Conservation (phyloP, 805 yeast species). For the Saccharomycopsis javanensis region DNA sequence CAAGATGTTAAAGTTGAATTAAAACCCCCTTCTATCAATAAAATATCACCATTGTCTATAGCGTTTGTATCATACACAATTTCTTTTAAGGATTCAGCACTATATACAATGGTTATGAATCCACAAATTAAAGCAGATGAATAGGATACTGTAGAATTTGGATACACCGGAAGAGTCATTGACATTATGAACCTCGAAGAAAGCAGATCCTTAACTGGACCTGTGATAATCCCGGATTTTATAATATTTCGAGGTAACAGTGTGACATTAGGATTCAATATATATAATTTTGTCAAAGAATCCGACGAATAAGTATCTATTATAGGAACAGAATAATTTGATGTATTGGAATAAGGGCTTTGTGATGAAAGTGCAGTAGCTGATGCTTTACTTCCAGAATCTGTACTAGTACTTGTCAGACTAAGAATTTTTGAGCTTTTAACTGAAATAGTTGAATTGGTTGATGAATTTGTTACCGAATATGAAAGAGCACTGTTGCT, state of each 20-base stretch:
- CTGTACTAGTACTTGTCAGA: constrained; percentile 2
- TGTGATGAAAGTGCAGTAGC: constrained; percentile 18
- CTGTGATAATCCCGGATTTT: constrained; percentile 45
- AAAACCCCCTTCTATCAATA: constrained; percentile 23
- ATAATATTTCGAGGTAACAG: constrained; percentile 37
- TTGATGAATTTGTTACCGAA: constrained; percentile 2
- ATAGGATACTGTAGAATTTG: constrained; percentile 60
- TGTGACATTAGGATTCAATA: constrained; percentile 37
- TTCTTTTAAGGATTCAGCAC: constrained; percentile 34
- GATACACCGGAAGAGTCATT: constrained; percentile 64
- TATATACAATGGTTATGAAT: constrained; percentile 51
- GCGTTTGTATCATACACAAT: constrained; percentile 35
- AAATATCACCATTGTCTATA: constrained; percentile 24
- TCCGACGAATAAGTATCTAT: constrained; percentile 24
- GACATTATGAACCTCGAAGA: constrained; percentile 47
- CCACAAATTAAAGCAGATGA: constrained; percentile 56
- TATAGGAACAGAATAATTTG: constrained; percentile 17
- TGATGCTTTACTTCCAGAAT: constrained; percentile 13
- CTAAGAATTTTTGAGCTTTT: background rate
- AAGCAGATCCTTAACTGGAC: constrained; percentile 46
- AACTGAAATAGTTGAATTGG: background rate
- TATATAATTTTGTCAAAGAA: constrained; percentile 34
- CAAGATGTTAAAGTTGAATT: constrained; percentile 11
- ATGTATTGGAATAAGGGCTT: constrained; percentile 16
- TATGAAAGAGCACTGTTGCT: constrained; percentile 33